Base-by-base conservation (phyloP, 352 stramenopile genomes). In the Globisporangium paddicum region DNA sequence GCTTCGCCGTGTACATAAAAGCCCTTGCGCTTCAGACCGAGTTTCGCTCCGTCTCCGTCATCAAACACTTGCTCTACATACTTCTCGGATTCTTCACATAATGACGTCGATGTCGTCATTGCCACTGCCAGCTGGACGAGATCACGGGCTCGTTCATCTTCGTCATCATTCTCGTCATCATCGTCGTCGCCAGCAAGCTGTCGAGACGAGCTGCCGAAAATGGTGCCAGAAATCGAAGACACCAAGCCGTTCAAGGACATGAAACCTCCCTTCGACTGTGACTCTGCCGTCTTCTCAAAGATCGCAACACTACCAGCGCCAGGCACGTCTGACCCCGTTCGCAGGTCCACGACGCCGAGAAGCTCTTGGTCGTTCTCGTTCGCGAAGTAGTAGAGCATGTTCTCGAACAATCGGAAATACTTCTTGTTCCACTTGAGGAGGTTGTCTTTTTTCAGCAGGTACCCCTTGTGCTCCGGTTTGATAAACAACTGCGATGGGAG, bases 361-460 rank as follows among this genome's bases (percentile, higher is more conserved):
- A 96, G 61, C 45, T 92, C 85, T 62, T 95, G 83, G 40, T 96
- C 87, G 0, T 73, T 78, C 58, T 95, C 83, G n/a, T 75, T 89
- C 18, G 79, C 73, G 53, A 96, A 96, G 63, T 95, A 96, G 69
- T 93, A 96, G 28, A 96, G 56, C 82, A 94, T 94, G 60, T 90
- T 76, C 45, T 92, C 83, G 55, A 93, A 92, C 50, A 96, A 59
- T 8, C 87, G 81, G 54, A 96, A 96, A 59, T 95, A 96, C 56
- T 87, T 86, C 56, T 90, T 87, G 63, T 89, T 90, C 87, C 87
- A 96, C 72, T 95, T 93, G 34, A 96, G 79, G 63, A 93, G 71
- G 45, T 87, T 94, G 70, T 96, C 87, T 42, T 95, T 96, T 62
- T 93, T 92, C 10, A 92, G 64, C 53, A 96, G 40, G 37, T 86